phyloP scores from a whole-genome alignment of 2,329 filamentous ascomycete species.

The Cucurbitaria berberidis region DNA sequence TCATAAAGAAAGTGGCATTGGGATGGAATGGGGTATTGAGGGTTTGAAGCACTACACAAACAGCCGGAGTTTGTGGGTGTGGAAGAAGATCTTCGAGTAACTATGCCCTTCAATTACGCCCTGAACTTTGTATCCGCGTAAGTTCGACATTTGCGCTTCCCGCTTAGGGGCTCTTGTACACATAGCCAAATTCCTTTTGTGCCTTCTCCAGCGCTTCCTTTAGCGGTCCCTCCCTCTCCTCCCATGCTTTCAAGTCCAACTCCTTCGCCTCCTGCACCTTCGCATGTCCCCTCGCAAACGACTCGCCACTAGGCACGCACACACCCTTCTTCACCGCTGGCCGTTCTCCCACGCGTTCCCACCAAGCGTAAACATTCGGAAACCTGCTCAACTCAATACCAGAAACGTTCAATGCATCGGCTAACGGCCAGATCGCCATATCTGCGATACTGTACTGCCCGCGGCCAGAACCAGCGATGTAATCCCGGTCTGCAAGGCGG shows the following conservation, averaged over 20 bases:
- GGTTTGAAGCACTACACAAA: slow-evolving; percentile 32
- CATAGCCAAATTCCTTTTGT: slow-evolving; percentile 46
- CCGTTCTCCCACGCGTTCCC: slow-evolving; percentile 32
- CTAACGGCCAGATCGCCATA: slow-evolving; percentile 49
- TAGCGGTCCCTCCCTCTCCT: slow-evolving; percentile 48
- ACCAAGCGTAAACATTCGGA: slow-evolving; percentile 30
- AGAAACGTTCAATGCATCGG: slow-evolving; percentile 44
- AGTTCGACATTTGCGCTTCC: neutral
- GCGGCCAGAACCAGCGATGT: slow-evolving; percentile 49
- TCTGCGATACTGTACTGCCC: slow-evolving; percentile 49
- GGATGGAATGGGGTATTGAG: slow-evolving; percentile 64
- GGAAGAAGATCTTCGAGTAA: slow-evolving; percentile 24
- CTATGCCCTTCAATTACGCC: neutral
- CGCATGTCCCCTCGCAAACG: slow-evolving; percentile 45
- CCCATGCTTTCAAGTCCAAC: slow-evolving; percentile 52
- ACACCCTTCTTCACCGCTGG: slow-evolving; percentile 45
- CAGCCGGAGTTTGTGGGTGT: slow-evolving; percentile 25
- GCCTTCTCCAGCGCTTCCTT: slow-evolving; percentile 35
- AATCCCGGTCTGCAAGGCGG: slow-evolving; percentile 41
- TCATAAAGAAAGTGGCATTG: slow-evolving; percentile 78
- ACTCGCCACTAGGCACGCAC: slow-evolving; percentile 31
- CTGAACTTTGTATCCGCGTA: neutral
- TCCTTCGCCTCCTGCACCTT: slow-evolving; percentile 40
- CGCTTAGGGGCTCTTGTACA: slow-evolving; percentile 28
- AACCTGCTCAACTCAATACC: slow-evolving; percentile 46